A percentile compares a stretch with the other conserved stretches of the same genome.
Conservation (phyloP, 306 rosid genomes). For the Fagus crenata region DNA sequence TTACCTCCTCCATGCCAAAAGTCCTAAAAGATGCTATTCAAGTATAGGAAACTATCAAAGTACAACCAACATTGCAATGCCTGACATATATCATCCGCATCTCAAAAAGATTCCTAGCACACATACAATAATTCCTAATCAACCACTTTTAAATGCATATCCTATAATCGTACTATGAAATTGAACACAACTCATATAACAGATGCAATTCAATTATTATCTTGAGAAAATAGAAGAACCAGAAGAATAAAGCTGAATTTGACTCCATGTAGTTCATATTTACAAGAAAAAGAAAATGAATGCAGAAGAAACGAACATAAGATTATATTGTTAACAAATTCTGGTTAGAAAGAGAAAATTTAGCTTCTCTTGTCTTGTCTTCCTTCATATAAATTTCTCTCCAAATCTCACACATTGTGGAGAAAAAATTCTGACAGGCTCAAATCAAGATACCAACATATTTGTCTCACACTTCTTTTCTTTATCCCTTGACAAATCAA, state of each 20-base stretch:
- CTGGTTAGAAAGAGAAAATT: not conserved
- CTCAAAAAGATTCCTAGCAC: no score
- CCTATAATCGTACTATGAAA: no score
- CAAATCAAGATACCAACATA: not conserved
- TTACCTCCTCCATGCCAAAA: no score
- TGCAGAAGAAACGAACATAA: not conserved
- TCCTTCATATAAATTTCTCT: not conserved
- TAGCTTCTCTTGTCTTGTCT: not conserved
- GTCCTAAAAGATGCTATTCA: no score
- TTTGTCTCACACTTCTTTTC: not conserved
- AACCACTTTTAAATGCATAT: no score
- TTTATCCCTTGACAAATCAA: not conserved
- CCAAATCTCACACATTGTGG: not conserved
- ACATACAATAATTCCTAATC: no score
- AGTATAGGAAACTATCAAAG: no score
- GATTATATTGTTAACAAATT: not conserved
- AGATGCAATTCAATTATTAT: not conserved
- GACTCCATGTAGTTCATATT: not conserved
- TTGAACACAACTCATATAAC: no score
- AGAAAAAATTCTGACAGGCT: not conserved
- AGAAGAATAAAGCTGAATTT: not conserved
- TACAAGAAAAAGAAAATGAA: not conserved
- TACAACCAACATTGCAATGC: no score
- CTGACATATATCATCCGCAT: no score
- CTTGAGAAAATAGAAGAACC: not conserved